A percentile compares a stretch with the other conserved stretches of the same genome.
These are phyloP conservation scores for Trametes maxima DNA, from an alignment of 768 basidiomycete species.

Conservation along the genomic window DNA sequence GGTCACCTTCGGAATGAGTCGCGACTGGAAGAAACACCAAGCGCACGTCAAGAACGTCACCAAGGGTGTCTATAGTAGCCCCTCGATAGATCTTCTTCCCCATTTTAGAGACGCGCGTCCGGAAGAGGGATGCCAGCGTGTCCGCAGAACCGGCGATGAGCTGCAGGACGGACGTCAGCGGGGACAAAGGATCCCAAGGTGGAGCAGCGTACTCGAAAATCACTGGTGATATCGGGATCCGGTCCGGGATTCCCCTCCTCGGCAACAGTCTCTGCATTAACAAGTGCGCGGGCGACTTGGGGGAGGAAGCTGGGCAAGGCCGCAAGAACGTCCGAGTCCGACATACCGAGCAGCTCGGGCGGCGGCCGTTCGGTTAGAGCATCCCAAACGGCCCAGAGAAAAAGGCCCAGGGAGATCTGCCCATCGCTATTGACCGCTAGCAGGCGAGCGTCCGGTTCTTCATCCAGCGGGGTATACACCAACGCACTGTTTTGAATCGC, in stretches of 20 bases:
- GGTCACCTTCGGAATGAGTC: background rate
- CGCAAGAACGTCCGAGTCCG: background rate
- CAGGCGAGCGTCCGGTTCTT: background rate
- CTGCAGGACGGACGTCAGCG: background rate
- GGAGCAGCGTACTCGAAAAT: background rate
- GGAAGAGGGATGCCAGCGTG: slow-evolving; percentile 4
- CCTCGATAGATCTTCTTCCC: slow-evolving; percentile 18
- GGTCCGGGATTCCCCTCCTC: background rate
- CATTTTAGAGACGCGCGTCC: slow-evolving; percentile 7
- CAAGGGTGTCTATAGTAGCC: slow-evolving; percentile 3
- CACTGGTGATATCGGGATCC: slow-evolving; percentile 1
- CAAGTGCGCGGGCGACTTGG: background rate
- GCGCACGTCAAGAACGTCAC: slow-evolving; percentile 22
- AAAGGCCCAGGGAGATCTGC: slow-evolving; percentile 24
- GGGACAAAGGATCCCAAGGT: background rate
- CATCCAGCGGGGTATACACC: slow-evolving; percentile 7
- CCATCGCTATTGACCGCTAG: slow-evolving; percentile 31
- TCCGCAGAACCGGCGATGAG: slow-evolving; percentile 1
- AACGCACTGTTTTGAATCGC: slow-evolving; percentile 5
- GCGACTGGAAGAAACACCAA: background rate
- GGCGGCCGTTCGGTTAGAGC: slow-evolving; percentile 1
- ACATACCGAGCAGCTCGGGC: background rate
- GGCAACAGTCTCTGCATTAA: background rate
- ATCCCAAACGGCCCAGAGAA: slow-evolving; percentile 25
- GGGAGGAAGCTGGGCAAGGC: background rate